Evolutionary conservation across 345 rosid species (phyloP), one percentile per base, ranked within the genome.

Genomic region (Eucalyptus microcorys): DNA sequence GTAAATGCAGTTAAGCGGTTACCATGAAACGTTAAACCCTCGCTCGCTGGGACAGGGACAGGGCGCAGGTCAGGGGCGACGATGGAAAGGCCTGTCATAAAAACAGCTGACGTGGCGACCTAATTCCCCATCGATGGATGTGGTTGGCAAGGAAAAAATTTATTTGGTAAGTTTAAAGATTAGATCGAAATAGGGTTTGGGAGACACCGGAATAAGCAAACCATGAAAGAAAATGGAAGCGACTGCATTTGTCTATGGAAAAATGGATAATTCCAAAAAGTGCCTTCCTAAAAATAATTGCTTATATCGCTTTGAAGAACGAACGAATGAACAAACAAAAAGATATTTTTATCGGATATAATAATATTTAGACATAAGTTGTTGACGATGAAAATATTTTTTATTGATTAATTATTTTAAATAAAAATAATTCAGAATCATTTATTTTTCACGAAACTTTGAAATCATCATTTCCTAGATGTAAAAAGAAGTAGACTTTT

Each of bases 401-500:
- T 22, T 24, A 24, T 55, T 55, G 2, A 55, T 55, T 55, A 10
- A 55, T 24, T 55, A 22, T 24, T 55, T 55, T 24, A 22, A 22
- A 24, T 0, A 1, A 55, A n/a, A n/a, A n/a, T n/a, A n/a, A n/a
- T 50, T 55, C 2, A 10, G 24, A 55, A 8, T 55, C 2, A 24
- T 55, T 55, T 8, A 24, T 55, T 4, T 55, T 24, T 2, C 10
- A 6, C 1, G 1, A 10, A 24, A 55, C 30, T 59, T 59, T 59
- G 12, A 7, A 27, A 59, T 5, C 1, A 59, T 4, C n/a, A 7
- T 59, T 59, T 27, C 4, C 1, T 59, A 12, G 8, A 59, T 1
- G 1, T 52, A 52, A 52, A 52, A 52, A 19, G 1, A 19, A 52
- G 57, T 52, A 52, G 10, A 52, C 26, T 52, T 8, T 52, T 21